These are phyloP conservation scores for Beauveria sp. DNA, from an alignment of 2,329 filamentous ascomycete genomes.

Conservation along the genomic window DNA sequence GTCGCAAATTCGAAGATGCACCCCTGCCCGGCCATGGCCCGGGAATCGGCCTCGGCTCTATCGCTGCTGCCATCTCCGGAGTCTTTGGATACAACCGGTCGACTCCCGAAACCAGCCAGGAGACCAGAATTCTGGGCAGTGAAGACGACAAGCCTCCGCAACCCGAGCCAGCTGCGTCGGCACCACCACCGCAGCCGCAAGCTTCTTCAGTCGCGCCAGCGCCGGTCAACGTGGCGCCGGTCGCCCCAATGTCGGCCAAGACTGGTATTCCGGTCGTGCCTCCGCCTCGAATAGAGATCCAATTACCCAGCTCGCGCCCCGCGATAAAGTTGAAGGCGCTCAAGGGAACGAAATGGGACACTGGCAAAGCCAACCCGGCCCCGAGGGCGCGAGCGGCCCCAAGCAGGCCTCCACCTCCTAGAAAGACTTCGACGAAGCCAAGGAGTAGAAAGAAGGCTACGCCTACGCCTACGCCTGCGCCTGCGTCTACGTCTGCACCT, in stretches of 20 bases:
- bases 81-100: constrained; percentile 19
- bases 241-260: constrained; percentile 1
- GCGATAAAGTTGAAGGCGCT: constrained; percentile 30
- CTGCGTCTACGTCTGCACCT: neutral
- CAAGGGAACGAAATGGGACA: constrained; percentile 31
- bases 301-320: constrained; percentile 16
- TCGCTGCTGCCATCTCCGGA: constrained; percentile 25
- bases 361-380: constrained; percentile 17
- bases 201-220: neutral
- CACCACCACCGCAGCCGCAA: no score
- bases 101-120: constrained; percentile 5
- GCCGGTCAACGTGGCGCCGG: neutral
- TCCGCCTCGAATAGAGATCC: constrained; percentile 9
- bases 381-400: constrained; percentile 15
- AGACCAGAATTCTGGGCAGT: neutral
- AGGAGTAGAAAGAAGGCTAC: constrained; percentile 8
- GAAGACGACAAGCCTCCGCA: constrained; percentile 5
- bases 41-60: constrained; percentile 14
- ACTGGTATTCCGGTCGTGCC: constrained; percentile 3
- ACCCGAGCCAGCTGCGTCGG: neutral
- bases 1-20: neutral
- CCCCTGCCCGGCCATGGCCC: neutral
- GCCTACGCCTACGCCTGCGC: neutral
- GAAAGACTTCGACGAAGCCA: constrained; percentile 9
- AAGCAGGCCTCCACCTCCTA: constrained; percentile 16